Percentiles rank a stretch among this genome's conserved stretches.
Conservation (phyloP, 176 grass and related monocot species). For the Leersia perrieri region DNA sequence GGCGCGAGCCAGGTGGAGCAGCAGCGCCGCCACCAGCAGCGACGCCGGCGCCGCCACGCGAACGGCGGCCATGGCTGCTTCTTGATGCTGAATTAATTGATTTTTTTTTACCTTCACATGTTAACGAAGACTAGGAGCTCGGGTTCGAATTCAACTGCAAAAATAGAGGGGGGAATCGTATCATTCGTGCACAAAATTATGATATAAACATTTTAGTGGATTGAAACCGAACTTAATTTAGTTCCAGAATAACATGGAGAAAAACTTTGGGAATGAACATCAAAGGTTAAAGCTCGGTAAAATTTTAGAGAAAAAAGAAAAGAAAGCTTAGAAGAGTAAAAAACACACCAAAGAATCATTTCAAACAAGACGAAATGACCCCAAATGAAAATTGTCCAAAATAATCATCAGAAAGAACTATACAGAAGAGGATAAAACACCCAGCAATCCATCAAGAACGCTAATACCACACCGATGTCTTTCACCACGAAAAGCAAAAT, state of each 20-base stretch:
- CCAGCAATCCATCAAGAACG: background rate
- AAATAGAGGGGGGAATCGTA: background rate
- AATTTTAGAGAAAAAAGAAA: background rate
- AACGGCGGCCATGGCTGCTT: slow-evolving; percentile 16
- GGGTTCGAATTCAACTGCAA: background rate
- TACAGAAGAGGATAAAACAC: too few relatives aligned
- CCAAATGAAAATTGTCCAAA: background rate
- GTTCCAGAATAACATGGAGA: background rate
- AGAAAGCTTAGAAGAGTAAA: background rate
- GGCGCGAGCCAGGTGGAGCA: background rate
- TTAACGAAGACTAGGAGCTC: background rate
- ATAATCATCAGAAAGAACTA: background rate
- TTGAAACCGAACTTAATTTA: background rate
- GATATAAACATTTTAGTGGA: background rate
- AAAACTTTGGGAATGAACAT: background rate
- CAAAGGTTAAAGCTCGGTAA: background rate
- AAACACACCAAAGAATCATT: background rate
- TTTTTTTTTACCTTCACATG: background rate
- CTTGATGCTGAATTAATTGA: background rate
- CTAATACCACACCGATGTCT: background rate
- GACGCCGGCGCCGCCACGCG: background rate
- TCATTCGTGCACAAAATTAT: background rate
- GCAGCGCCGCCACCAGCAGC: background rate
- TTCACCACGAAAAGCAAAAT: background rate
- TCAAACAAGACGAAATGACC: background rate